A percentile compares a stretch with the other conserved stretches of the same genome.
These are phyloP conservation scores for Trametes cinnabarina DNA, from an alignment of 768 basidiomycete species.

Conservation along the genomic window DNA sequence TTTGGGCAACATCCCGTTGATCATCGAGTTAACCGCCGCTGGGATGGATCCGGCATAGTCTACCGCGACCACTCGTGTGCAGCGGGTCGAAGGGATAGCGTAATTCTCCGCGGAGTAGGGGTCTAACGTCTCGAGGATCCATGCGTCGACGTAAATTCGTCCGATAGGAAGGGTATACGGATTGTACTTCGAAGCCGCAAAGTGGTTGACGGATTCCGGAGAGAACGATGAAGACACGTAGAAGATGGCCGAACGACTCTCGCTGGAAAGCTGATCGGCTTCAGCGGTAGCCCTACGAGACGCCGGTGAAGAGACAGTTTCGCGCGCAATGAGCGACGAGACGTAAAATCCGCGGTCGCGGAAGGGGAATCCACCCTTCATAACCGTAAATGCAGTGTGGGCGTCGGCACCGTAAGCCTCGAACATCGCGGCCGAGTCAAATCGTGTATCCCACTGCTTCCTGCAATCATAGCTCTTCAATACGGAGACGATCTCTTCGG, in stretches of 20 bases:
- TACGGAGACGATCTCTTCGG: conserved; percentile 82
- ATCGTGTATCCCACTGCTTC: conserved; percentile 84
- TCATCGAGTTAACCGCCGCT: conserved; percentile 77
- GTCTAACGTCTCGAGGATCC: conserved; percentile 95
- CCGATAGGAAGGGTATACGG: conserved; percentile 71
- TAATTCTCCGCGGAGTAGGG: conserved; percentile 94
- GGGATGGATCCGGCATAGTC: conserved; percentile 88
- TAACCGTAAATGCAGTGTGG: conserved; percentile 66
- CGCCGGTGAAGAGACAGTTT: conserved; percentile 29
- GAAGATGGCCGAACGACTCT: conserved; percentile 64
- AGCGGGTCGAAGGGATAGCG: conserved; percentile 88
- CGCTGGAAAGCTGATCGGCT: conserved; percentile 25
- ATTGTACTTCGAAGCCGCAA: conserved; percentile 71
- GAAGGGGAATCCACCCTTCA: conserved; percentile 86
- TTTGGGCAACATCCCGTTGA: conserved; percentile 75
- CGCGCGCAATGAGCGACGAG: conserved; percentile 71
- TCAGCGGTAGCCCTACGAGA: conserved; percentile 45
- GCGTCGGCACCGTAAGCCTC: conserved; percentile 78
- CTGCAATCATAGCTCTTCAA: conserved; percentile 69
- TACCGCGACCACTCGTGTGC: conserved; percentile 78
- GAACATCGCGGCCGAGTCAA: conserved; percentile 65
- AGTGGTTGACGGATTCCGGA: conserved; percentile 55
- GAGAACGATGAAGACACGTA: conserved; percentile 82
- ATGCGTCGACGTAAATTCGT: conserved; percentile 84
- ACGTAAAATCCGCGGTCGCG: conserved; percentile 85